A percentile compares a stretch with the other conserved stretches of the same genome.
These are phyloP conservation scores for Phytopythium aichiense DNA, from an alignment of 352 stramenopile genomes.

Conservation along the genomic window DNA sequence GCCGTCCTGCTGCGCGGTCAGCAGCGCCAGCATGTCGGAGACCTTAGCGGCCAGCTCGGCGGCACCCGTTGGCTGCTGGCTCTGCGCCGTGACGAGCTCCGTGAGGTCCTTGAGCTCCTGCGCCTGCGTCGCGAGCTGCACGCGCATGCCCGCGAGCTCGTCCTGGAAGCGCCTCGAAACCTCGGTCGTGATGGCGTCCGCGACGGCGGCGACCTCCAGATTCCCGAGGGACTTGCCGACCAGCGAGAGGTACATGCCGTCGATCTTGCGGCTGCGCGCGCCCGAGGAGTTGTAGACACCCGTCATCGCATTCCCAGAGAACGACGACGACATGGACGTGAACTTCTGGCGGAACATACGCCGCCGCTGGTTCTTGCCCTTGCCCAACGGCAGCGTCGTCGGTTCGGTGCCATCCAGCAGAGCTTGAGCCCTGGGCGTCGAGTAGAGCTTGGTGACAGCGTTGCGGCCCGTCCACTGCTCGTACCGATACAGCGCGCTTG, in stretches of 20 bases:
- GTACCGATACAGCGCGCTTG: conserved; percentile 43
- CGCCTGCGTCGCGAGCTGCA: conserved; percentile 28
- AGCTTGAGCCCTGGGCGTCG: conserved; percentile 22
- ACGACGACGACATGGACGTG: conserved; percentile 24
- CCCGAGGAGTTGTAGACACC: conserved; percentile 2
- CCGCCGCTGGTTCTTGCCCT: conserved; percentile 7
- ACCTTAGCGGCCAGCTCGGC: conserved; percentile 18
- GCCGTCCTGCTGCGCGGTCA: neutral
- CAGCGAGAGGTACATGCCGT: conserved; percentile 17
- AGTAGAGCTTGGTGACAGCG: conserved; percentile 34
- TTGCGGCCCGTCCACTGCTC: conserved; percentile 42
- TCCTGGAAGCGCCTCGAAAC: conserved; percentile 30
- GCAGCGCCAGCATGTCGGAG: conserved; percentile 13
- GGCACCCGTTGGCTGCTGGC: conserved; percentile 7
- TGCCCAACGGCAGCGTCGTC: conserved; percentile 7
- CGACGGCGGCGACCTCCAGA: conserved; percentile 16
- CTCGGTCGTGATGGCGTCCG: conserved; percentile 28
- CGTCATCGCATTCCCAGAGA: conserved; percentile 9
- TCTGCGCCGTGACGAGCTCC: conserved; percentile 15
- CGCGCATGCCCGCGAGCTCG: conserved; percentile 21
- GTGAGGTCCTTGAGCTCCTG: conserved; percentile 25
- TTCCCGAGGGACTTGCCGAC: conserved; percentile 12
- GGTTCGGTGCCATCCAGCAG: conserved; percentile 25
- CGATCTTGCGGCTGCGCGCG: conserved; percentile 18
- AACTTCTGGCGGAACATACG: conserved; percentile 18